Evolutionary conservation across 2,329 filamentous ascomycete genomes (phyloP), one percentile per base, ranked within the genome.

Genomic region (Beauveria caledonica): DNA sequence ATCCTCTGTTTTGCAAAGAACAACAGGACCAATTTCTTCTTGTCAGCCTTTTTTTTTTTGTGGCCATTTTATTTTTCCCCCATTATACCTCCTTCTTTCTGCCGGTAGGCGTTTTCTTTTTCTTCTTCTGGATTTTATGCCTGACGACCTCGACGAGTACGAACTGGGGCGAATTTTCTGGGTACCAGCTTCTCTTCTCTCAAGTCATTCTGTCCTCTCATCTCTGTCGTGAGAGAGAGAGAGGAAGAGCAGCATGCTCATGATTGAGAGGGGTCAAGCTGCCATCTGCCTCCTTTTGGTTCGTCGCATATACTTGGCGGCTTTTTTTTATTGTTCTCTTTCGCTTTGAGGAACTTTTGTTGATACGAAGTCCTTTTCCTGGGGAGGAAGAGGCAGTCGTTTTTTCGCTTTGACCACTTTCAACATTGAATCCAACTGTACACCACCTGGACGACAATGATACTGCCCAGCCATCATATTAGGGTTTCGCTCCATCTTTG

Each of bases 101-200:
- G 50, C 53, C 52, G 39, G 19, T 10, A 46, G 60, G 60, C 60
- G 49, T 53, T 58, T 55, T 59, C 21, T 49, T 49, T 17, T n/a
- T n/a, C n/a, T 42, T n/a, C 39, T 27, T 61, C 51, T 60, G 55
- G 44, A 54, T 58, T 56, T 57, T 62, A 62, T 62, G 60, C 50
- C 56, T 62, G 56, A 62, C 60, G 60, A 62, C 45, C 60, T 59
- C 60, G 55, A 62, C 39, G 54, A 61, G 36, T 50, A 62, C 60
- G 54, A 53, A 58, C 29, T 44, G 45, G n/a, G 48, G 60, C 11
- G 45, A 33, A 33, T 19, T 44, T 52, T 58, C 23, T 36, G 56
- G 36, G 46, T 23, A 44, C 5, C 33, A 33, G 15, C 52, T 11
- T 23, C 27, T 25, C 27, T 10, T 44, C 17, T n/a, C 1, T 33